Evolutionary conservation across 306 rosid genomes (phyloP).

Genomic region (Prunus mira): DNA sequence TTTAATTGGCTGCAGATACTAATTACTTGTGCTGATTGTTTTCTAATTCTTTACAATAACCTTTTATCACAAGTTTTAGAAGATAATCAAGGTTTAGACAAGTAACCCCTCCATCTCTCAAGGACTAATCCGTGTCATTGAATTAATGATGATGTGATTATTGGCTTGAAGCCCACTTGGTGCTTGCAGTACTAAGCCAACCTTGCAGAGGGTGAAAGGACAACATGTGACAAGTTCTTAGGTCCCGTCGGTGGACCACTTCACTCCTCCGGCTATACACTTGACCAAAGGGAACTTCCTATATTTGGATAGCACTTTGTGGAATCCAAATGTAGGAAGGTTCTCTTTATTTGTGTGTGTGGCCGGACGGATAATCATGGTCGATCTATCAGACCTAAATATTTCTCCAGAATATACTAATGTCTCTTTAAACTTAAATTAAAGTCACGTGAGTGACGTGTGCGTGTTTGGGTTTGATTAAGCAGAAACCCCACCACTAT

Average conservation of each 20-base stretch:
- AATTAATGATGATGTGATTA: neutral
- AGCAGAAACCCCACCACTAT: conserved; percentile 12
- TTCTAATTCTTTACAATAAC: neutral
- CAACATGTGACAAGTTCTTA: neutral
- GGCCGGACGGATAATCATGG: too few relatives aligned
- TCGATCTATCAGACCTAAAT: accelerated
- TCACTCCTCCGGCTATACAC: too few relatives aligned
- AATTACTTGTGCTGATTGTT: neutral
- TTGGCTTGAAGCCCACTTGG: neutral
- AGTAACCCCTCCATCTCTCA: neutral
- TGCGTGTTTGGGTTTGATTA: conserved; percentile 2
- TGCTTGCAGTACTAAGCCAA: neutral
- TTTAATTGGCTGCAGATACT: neutral
- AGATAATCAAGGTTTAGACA: neutral
- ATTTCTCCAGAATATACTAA: too few relatives aligned
- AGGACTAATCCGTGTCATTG: neutral
- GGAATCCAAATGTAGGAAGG: too few relatives aligned
- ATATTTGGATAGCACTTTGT: too few relatives aligned
- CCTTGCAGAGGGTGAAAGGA: neutral
- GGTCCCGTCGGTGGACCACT: too few relatives aligned
- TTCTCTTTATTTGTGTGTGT: too few relatives aligned
- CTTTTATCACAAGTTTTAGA: neutral
- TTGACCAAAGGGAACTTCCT: too few relatives aligned
- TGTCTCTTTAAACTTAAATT: neutral
- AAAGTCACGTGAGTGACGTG: conserved; percentile 7